Conservation (phyloP, 805 yeast genomes). For the Zygoascus tannicola region DNA sequence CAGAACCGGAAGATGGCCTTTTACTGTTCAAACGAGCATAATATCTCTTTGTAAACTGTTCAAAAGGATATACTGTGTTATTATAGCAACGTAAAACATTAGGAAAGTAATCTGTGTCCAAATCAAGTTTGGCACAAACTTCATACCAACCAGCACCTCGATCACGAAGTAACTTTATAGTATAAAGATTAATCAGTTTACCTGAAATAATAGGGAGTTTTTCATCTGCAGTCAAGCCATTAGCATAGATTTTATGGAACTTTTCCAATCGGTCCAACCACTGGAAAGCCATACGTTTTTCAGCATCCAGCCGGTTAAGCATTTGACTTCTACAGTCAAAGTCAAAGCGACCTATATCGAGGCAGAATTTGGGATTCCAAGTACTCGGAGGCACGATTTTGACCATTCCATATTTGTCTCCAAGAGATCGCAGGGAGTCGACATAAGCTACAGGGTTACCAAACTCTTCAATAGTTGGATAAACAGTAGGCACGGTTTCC, state of each 20-base stretch:
- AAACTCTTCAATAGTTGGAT: constrained; percentile 48
- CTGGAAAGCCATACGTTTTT: constrained; percentile 25
- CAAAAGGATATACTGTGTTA: constrained; percentile 9
- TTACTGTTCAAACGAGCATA: background rate
- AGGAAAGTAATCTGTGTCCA: background rate
- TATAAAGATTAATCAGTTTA: constrained; percentile 23
- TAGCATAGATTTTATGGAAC: constrained; percentile 22
- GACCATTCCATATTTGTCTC: constrained; percentile 60
- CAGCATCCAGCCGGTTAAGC: constrained; percentile 28
- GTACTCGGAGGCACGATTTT: constrained; percentile 56
- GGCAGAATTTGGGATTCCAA: constrained; percentile 34
- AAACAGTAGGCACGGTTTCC: constrained; percentile 45
- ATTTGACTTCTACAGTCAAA: constrained; percentile 29
- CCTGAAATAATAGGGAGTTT: constrained; percentile 21
- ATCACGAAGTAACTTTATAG: constrained; percentile 23
- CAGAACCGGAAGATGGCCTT: background rate
- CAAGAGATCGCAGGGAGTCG: constrained; percentile 43
- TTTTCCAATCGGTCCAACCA: constrained; percentile 28
- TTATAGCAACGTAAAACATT: constrained; percentile 1
- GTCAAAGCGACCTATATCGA: constrained; percentile 26
- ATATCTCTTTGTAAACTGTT: constrained; percentile 3
- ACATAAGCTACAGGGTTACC: constrained; percentile 58
- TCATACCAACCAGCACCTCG: constrained; percentile 21
- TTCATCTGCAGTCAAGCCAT: constrained; percentile 12
- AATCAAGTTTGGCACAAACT: constrained; percentile 13